Conservation (phyloP, 2,329 filamentous ascomycete genomes). For the Magnaporthiopsis incrustans region DNA sequence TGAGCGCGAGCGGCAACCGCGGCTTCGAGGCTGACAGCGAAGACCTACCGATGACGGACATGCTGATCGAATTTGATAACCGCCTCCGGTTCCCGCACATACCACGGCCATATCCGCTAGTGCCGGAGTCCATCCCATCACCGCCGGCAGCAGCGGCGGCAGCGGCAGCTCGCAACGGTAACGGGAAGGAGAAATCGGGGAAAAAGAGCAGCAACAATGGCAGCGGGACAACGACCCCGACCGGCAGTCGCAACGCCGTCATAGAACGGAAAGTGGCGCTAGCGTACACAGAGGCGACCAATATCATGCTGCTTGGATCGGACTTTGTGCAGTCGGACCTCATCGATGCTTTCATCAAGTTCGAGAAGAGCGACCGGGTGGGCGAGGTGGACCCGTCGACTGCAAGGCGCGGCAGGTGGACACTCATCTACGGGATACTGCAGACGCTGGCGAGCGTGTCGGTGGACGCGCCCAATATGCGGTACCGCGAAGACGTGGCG, state of each 20-base stretch:
- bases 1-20: slow-evolving; percentile 35
- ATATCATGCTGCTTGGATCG: slow-evolving; percentile 47
- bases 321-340: slow-evolving; percentile 45
- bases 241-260: slow-evolving; percentile 16
- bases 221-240: neutral
- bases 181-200: slow-evolving; percentile 19
- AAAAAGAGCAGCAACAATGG: slow-evolving; percentile 20
- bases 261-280: slow-evolving; percentile 45
- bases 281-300: slow-evolving; percentile 52
- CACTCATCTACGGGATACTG: slow-evolving; percentile 51
- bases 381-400: slow-evolving; percentile 44
- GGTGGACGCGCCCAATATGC: slow-evolving; percentile 46
- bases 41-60: slow-evolving; percentile 57
- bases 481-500: slow-evolving; percentile 41
- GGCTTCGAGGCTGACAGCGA: slow-evolving; percentile 40
- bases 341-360: slow-evolving; percentile 46
- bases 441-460: slow-evolving; percentile 52
- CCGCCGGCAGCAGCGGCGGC: slow-evolving; percentile 4
- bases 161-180: neutral
- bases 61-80: slow-evolving; percentile 59
- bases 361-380: slow-evolving; percentile 46
- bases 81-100: slow-evolving; percentile 56
- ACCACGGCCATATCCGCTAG: slow-evolving; percentile 57
- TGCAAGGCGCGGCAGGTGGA: slow-evolving; percentile 52
- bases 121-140: slow-evolving; percentile 42